Evolutionary conservation across 2,329 filamentous ascomycete genomes (phyloP).

Genomic region (Graphiopsis chlorocephala): DNA sequence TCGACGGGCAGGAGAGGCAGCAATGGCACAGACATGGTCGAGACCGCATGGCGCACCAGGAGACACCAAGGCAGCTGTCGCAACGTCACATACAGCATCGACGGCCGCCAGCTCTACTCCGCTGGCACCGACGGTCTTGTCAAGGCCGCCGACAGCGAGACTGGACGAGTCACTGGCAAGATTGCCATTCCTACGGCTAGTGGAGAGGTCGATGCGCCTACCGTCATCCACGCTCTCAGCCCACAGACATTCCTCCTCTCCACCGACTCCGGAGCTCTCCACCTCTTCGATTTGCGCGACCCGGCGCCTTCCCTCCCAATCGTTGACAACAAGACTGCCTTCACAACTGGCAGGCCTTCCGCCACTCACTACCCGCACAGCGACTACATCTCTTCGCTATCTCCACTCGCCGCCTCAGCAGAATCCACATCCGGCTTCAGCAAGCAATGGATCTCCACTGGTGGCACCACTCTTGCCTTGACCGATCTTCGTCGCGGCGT

Average conservation of each 20-base stretch:
- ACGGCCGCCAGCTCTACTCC: constrained; percentile 66
- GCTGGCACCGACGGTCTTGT: constrained; percentile 63
- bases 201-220: constrained; percentile 65
- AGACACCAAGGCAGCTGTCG: constrained; percentile 94
- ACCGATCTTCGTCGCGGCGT: constrained; percentile 86
- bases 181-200: constrained; percentile 60
- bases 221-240: constrained; percentile 77
- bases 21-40: constrained; percentile 71
- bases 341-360: constrained; percentile 61
- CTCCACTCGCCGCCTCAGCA: constrained; percentile 73
- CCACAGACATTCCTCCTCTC: constrained; percentile 85
- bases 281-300: constrained; percentile 77
- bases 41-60: constrained; percentile 79
- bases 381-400: constrained; percentile 88
- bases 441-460: constrained; percentile 94
- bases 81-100: constrained; percentile 71
- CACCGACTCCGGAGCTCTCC: constrained; percentile 84
- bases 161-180: constrained; percentile 73
- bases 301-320: constrained; percentile 45
- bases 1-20: constrained; percentile 39
- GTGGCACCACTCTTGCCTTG: constrained; percentile 84
- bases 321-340: constrained; percentile 34
- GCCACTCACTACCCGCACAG: constrained; percentile 84
- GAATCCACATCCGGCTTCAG: constrained; percentile 83
- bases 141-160: constrained; percentile 58